These are phyloP conservation scores for Coemansia furcata DNA, from an alignment of 192 early-diverging fungal species.

Conservation along the genomic window DNA sequence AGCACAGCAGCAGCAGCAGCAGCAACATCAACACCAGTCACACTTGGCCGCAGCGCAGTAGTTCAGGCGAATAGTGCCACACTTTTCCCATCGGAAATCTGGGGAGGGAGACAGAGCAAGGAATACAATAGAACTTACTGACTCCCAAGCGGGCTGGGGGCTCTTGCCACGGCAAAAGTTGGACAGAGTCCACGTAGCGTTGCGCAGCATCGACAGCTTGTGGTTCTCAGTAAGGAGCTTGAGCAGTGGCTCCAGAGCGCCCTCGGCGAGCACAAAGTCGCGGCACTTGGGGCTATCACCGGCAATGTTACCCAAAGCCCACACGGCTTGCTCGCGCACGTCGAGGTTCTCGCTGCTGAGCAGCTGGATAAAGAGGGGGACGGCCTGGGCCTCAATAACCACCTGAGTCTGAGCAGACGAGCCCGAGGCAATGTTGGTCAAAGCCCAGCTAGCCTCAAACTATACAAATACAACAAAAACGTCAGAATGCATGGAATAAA, in stretches of 20 bases:
- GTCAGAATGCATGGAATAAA: not conserved
- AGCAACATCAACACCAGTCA: not conserved
- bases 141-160: constrained; percentile 87
- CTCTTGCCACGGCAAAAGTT: constrained; percentile 99
- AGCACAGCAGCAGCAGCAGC: constrained; percentile 6
- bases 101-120: not conserved
- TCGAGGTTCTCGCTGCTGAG: constrained; percentile 79
- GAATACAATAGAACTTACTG: constrained; percentile 53
- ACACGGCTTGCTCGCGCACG: constrained; percentile 97
- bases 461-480: constrained; percentile 34
- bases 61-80: constrained; percentile 6
- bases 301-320: constrained; percentile 99
- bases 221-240: constrained; percentile 81
- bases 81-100: not conserved
- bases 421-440: constrained; percentile 99
- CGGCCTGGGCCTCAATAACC: constrained; percentile 89
- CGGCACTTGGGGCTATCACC: constrained; percentile 91
- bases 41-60: constrained; percentile 1
- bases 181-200: constrained; percentile 98
- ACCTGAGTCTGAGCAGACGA: constrained; percentile 90
- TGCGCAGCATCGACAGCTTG: constrained; percentile 96
- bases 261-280: constrained; percentile 80
- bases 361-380: constrained; percentile 89
- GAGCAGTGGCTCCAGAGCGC: constrained; percentile 85
- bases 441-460: constrained; percentile 99